A percentile compares a stretch with the other conserved stretches of the same genome.
phyloP scores from a whole-genome alignment of 2,329 filamentous ascomycete genomes.

The Huntiella abstrusa region DNA sequence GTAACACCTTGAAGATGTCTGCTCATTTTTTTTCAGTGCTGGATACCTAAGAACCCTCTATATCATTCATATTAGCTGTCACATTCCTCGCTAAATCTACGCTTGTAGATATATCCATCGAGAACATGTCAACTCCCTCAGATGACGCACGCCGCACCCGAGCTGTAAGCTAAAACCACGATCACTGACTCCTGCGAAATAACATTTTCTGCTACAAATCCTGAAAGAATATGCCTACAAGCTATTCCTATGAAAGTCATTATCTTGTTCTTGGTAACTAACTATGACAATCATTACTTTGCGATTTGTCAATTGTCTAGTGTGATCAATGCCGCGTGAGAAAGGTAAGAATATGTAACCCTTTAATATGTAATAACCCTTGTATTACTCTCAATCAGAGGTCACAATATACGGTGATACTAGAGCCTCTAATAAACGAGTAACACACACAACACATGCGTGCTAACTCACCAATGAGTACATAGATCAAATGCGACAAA shows the following conservation, averaged over 20 bases:
- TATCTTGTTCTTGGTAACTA: neutral
- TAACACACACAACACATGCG: neutral
- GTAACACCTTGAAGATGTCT: too few species aligned
- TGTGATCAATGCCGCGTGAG: constrained; percentile 27
- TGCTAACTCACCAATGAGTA: neutral
- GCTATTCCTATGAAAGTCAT: neutral
- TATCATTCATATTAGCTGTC: too few species aligned
- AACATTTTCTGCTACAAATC: too few species aligned
- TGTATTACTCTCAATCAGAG: neutral
- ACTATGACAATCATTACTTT: constrained; percentile 11
- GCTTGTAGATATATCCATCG: too few species aligned
- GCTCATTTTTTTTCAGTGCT: too few species aligned
- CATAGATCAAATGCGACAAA: constrained; percentile 39
- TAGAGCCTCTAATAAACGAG: neutral
- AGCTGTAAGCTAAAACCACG: neutral
- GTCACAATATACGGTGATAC: neutral
- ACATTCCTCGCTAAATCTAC: too few species aligned
- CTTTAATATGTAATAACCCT: neutral
- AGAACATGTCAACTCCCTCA: neutral
- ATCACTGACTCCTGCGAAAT: too few species aligned
- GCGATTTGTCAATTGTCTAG: constrained; percentile 14
- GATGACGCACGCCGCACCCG: constrained; percentile 1
- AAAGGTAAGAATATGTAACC: constrained; percentile 19
- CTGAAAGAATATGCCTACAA: too few species aligned
- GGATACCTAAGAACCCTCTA: too few species aligned